Evolutionary conservation across 305 asterid species (phyloP).

Genomic region (Solanum hybrid): DNA sequence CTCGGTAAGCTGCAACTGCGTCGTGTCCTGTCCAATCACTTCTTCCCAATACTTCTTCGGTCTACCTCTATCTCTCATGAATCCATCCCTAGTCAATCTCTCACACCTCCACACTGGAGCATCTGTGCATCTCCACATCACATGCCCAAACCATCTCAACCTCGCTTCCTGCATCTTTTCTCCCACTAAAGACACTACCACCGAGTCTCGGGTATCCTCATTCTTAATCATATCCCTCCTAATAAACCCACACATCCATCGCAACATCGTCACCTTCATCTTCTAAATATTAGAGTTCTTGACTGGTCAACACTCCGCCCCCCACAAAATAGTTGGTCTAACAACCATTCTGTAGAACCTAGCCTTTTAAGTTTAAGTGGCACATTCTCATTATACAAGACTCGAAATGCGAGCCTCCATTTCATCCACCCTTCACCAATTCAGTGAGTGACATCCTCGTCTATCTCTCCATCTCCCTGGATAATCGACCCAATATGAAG

Average conservation of each 20-base stretch:
- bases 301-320: neutral
- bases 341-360: neutral
- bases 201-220: neutral
- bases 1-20: neutral
- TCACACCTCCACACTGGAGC: neutral
- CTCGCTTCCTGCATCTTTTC: neutral
- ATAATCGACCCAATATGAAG: neutral
- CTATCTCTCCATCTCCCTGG: neutral
- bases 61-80: neutral
- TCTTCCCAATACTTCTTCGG: neutral
- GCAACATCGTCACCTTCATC: neutral
- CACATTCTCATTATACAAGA: neutral
- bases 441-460: neutral
- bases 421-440: neutral
- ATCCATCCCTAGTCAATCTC: neutral
- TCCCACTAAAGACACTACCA: neutral
- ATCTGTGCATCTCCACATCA: neutral
- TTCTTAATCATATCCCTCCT: neutral
- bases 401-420: neutral
- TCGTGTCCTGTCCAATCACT: neutral
- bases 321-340: neutral
- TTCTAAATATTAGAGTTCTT: neutral
- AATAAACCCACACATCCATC: neutral
- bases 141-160: neutral
- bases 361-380: neutral